Conservation (phyloP, 345 rosid species). For the Orychophragmus violaceus region DNA sequence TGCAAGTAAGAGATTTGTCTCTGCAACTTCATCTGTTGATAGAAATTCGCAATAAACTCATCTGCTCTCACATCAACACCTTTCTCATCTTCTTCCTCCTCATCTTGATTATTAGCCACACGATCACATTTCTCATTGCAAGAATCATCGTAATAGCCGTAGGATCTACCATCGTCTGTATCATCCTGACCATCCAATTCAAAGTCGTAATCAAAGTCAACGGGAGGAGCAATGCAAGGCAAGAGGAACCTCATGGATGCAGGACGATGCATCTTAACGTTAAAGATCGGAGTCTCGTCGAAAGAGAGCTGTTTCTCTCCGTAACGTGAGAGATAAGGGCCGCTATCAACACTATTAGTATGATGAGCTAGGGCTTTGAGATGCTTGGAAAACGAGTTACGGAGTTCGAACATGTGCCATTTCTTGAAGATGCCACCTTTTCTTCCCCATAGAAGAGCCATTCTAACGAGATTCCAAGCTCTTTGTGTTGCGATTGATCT, state of each 20-base stretch:
- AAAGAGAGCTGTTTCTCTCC: constrained; percentile 74
- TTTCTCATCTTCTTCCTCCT: constrained; percentile 39
- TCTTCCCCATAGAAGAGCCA: constrained; percentile 61
- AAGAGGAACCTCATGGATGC: constrained; percentile 57
- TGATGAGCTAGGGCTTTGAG: constrained; percentile 39
- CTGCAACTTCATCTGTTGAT: constrained; percentile 67
- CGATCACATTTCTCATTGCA: constrained; percentile 9
- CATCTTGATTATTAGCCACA: background rate
- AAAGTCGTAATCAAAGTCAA: constrained; percentile 58
- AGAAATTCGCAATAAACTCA: constrained; percentile 72
- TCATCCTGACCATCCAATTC: constrained; percentile 23
- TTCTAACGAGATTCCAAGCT: constrained; percentile 57
- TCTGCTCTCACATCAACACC: constrained; percentile 81
- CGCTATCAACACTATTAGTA: background rate
- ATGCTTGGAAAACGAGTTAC: constrained; percentile 46
- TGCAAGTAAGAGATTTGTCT: constrained; percentile 65
- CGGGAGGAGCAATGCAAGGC: constrained; percentile 68
- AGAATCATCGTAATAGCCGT: constrained; percentile 20
- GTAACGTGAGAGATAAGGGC: constrained; percentile 30
- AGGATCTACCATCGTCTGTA: background rate
- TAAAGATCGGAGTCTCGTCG: constrained; percentile 68
- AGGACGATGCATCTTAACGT: constrained; percentile 54
- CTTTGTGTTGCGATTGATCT: constrained; percentile 13
- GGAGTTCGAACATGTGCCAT: constrained; percentile 47
- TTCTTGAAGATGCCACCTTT: constrained; percentile 67